Evolutionary conservation across 164 flowering plant species (phyloP).

Genomic region (Vitis vinifera): ASM3070453v1 NC_081823.1:10617501-10618000

Average conservation of each 20-base stretch:
- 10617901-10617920: constrained; percentile 56
- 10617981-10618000: constrained; percentile 74
- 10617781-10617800: neutral
- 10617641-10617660: neutral
- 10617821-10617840: neutral
- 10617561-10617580: constrained; percentile 91
- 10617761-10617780: neutral
- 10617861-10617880: constrained; percentile 53
- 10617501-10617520: constrained; percentile 32
- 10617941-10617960: constrained; percentile 60
- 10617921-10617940: constrained; percentile 60
- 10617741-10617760: neutral
- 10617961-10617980: constrained; percentile 82
- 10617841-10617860: neutral
- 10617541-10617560: constrained; percentile 91
- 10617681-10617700: too few relatives aligned
- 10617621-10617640: neutral
- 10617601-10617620: constrained; percentile 34
- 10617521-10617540: constrained; percentile 57
- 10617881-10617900: constrained; percentile 65
- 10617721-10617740: neutral
- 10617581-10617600: constrained; percentile 71
- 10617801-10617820: neutral
- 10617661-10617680: too few relatives aligned
- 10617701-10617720: too few relatives aligned